These are phyloP conservation scores for Dillenia suffruticosa DNA, from an alignment of 164 flowering plant genomes.

Conservation along the genomic window DNA sequence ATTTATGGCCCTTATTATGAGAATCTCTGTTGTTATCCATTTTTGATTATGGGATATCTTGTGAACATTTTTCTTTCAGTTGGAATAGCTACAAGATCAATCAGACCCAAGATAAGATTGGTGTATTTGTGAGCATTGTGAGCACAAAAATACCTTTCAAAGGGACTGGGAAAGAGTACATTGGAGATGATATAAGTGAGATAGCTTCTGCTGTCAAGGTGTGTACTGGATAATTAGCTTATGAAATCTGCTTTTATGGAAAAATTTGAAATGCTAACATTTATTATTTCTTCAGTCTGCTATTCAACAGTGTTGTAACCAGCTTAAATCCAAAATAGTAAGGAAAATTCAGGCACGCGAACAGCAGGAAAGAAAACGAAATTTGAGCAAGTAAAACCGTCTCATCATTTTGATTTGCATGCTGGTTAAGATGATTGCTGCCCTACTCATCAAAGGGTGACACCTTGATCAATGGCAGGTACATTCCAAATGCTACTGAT, in stretches of 20 bases:
- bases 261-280: constrained; percentile 13
- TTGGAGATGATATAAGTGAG: constrained; percentile 96
- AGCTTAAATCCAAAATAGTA: constrained; percentile 85
- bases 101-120: constrained; percentile 92
- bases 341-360: constrained; percentile 94
- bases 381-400: constrained; percentile 58
- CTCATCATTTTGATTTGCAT: neutral
- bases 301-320: constrained; percentile 86
- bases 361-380: constrained; percentile 93
- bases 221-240: constrained; percentile 1
- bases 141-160: constrained; percentile 99
- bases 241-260: neutral
- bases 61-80: constrained; percentile 37
- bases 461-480: constrained; percentile 33
- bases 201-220: constrained; percentile 97
- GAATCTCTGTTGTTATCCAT: too few relatives aligned
- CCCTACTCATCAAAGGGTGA: neutral
- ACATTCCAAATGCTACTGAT: constrained; percentile 65
- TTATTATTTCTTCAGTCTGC: constrained; percentile 48
- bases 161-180: constrained; percentile 98
- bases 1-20: too few relatives aligned
- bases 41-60: constrained; percentile 6
- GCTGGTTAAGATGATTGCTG: neutral
- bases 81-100: constrained; percentile 96
- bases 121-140: constrained; percentile 95